Evolutionary conservation across 345 rosid genomes (phyloP).

Genomic region (Anacardium occidentale): DNA sequence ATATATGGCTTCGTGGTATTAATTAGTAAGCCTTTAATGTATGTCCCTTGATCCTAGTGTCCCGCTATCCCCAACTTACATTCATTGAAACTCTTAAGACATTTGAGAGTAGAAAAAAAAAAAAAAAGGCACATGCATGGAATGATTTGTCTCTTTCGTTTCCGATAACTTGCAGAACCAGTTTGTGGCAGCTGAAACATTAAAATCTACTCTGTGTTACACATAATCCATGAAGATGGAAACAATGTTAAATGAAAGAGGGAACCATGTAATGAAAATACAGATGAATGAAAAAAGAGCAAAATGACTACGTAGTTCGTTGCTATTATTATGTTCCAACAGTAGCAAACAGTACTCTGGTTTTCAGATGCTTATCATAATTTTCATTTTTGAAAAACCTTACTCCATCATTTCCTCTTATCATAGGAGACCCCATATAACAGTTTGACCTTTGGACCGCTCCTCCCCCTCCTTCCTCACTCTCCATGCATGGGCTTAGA

Average conservation of each 20-base stretch:
- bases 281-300: slow-evolving; percentile 9
- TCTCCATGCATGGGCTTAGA: slow-evolving; percentile 5
- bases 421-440: slow-evolving; percentile 4
- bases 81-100: background rate
- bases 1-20: background rate
- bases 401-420: slow-evolving; percentile 5
- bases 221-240: slow-evolving; percentile 5
- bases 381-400: background rate
- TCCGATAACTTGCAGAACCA: slow-evolving; percentile 1
- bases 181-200: slow-evolving; percentile 10
- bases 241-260: background rate
- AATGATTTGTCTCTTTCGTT: background rate
- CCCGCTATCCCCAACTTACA: background rate
- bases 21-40: background rate
- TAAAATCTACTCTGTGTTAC: slow-evolving; percentile 1
- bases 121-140: background rate
- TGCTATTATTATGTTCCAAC: slow-evolving; percentile 1
- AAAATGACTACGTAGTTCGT: background rate
- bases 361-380: slow-evolving; percentile 12
- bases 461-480: background rate
- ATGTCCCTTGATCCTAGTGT: background rate
- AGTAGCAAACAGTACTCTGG: background rate
- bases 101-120: background rate
- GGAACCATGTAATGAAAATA: background rate
- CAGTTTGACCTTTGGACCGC: slow-evolving; percentile 11